Conservation (phyloP, 768 basidiomycete genomes). For the Lyophyllum atratum region DNA sequence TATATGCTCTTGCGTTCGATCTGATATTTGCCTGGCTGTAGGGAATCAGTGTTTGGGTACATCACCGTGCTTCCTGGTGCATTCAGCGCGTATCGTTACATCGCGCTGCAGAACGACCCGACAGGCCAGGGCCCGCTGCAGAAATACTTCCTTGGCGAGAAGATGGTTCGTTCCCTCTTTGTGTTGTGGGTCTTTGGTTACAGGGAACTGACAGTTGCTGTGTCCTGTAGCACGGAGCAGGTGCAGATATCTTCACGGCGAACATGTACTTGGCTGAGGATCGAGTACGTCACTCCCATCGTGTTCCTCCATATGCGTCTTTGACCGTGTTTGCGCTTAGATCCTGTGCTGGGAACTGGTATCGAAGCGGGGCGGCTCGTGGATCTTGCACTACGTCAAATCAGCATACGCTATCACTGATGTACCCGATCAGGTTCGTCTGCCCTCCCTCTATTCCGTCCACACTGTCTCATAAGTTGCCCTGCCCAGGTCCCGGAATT, state of each 20-base stretch:
- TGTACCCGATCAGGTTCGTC: slow-evolving; percentile 80
- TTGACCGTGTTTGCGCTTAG: slow-evolving; percentile 26
- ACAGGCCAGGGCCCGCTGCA: slow-evolving; percentile 86
- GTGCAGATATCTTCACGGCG: slow-evolving; percentile 90
- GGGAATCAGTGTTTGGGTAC: slow-evolving; percentile 87
- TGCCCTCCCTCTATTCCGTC: neutral
- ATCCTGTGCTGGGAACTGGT: slow-evolving; percentile 98
- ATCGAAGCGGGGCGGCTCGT: slow-evolving; percentile 86
- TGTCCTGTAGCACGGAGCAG: slow-evolving; percentile 63
- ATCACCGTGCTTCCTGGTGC: slow-evolving; percentile 94
- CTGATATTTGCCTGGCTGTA: slow-evolving; percentile 22
- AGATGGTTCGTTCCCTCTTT: slow-evolving; percentile 55
- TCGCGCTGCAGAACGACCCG: slow-evolving; percentile 86
- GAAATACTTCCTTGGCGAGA: slow-evolving; percentile 98
- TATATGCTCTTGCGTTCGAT: neutral
- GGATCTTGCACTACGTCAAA: slow-evolving; percentile 97
- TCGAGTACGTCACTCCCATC: slow-evolving; percentile 43
- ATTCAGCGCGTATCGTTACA: slow-evolving; percentile 90
- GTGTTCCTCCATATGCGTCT: neutral
- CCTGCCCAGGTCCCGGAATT: slow-evolving; percentile 75
- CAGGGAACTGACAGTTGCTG: neutral
- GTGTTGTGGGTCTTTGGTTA: slow-evolving; percentile 2
- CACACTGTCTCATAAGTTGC: neutral
- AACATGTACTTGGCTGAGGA: slow-evolving; percentile 98
- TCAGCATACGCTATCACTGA: slow-evolving; percentile 92